phyloP scores from a whole-genome alignment of 2,329 filamentous ascomycete species.

The Cordyceps militaris region DNA sequence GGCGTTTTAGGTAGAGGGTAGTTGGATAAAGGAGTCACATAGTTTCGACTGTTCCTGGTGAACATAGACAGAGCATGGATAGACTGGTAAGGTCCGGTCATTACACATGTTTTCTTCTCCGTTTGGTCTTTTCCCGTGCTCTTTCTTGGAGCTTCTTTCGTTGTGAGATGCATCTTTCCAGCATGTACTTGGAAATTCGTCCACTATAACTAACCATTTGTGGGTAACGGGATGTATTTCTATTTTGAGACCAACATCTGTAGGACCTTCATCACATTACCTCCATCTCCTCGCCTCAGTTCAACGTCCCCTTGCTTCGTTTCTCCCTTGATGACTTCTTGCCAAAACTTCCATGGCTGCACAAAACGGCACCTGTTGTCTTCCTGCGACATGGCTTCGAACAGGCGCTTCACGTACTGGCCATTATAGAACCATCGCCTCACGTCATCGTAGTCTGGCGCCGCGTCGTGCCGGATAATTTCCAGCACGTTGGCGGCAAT shows the following conservation, averaged over 20 bases:
- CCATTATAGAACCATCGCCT: background rate
- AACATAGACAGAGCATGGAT: background rate
- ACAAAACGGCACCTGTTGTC: background rate
- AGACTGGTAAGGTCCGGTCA: background rate
- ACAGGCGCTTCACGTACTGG: background rate
- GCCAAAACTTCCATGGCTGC: background rate
- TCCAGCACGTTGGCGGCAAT: background rate
- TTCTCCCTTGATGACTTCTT: background rate
- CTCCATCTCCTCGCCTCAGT: background rate
- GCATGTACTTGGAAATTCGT: too few relatives aligned
- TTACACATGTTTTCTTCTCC: background rate
- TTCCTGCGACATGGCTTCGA: background rate
- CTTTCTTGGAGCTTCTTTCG: too few relatives aligned
- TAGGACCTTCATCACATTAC: background rate
- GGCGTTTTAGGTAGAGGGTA: background rate
- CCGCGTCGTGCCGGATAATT: background rate
- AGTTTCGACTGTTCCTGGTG: slow-evolving; percentile 6
- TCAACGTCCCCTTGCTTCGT: background rate
- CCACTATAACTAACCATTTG: too few relatives aligned
- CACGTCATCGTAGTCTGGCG: background rate
- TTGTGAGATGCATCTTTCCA: too few relatives aligned
- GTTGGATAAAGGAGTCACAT: background rate
- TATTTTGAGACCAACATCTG: background rate
- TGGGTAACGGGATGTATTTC: too few relatives aligned
- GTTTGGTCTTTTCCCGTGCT: too few relatives aligned